Conservation (phyloP, 169 alveolate genomes). For the Cyclospora cayetanensis region DNA sequence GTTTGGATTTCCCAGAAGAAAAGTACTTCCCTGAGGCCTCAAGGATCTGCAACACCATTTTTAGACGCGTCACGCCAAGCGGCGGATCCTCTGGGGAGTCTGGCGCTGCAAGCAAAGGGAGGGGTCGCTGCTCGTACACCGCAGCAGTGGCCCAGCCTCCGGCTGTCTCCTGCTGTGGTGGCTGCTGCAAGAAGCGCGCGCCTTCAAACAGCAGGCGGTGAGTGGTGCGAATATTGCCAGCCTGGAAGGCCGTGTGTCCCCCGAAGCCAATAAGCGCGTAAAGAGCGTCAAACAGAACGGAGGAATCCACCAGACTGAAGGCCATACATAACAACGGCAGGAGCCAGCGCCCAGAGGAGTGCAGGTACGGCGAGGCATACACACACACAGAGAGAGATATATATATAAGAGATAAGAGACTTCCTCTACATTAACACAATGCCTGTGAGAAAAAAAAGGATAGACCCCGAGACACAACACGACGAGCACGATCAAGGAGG, state of each 20-base stretch:
- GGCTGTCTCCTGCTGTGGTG: neutral
- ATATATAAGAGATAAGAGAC: neutral
- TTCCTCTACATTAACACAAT: too few relatives aligned
- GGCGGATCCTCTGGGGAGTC: constrained; percentile 52
- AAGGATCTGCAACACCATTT: constrained; percentile 24
- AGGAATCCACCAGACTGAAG: constrained; percentile 42
- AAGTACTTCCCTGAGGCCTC: constrained; percentile 61
- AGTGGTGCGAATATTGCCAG: constrained; percentile 5
- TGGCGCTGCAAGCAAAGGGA: neutral
- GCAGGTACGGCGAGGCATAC: neutral
- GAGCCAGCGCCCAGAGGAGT: neutral
- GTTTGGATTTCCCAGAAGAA: neutral
- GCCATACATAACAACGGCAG: neutral
- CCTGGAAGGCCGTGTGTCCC: constrained; percentile 2
- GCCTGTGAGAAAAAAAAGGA: neutral
- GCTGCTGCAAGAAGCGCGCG: neutral
- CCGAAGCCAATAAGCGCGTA: constrained; percentile 65
- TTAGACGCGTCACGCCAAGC: neutral
- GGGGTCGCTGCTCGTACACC: neutral
- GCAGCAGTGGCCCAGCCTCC: neutral
- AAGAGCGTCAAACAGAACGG: constrained; percentile 48
- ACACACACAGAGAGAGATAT: neutral
- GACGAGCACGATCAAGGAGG: neutral
- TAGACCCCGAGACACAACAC: neutral
- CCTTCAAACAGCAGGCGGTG: neutral